phyloP scores from a whole-genome alignment of 768 basidiomycete species.

The Tricholoma matsutake region DNA sequence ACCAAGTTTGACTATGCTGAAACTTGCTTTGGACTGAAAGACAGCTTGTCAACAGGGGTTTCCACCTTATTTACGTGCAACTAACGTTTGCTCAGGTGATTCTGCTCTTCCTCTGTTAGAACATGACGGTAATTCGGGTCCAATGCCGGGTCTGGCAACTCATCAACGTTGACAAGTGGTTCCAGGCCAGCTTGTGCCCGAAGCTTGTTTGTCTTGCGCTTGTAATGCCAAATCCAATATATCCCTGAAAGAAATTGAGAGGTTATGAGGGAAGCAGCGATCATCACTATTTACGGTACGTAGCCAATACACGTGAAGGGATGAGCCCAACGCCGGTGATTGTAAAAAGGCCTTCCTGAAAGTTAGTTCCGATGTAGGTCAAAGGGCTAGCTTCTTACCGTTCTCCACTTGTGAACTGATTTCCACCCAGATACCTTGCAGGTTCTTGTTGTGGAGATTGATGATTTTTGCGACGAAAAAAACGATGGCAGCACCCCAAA shows the following conservation, averaged over 20 bases:
- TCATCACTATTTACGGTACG: constrained; percentile 53
- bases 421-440: constrained; percentile 81
- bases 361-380: neutral
- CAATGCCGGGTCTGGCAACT: constrained; percentile 74
- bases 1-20: constrained; percentile 77
- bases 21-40: constrained; percentile 64
- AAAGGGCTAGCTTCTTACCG: constrained; percentile 37
- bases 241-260: constrained; percentile 46
- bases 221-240: constrained; percentile 70
- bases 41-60: constrained; percentile 1
- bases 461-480: constrained; percentile 68
- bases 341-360: constrained; percentile 62
- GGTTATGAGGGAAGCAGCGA: neutral
- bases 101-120: constrained; percentile 60
- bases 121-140: constrained; percentile 73
- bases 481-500: constrained; percentile 86
- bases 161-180: constrained; percentile 68
- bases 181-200: constrained; percentile 65
- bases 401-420: constrained; percentile 74
- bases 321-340: constrained; percentile 78
- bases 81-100: constrained; percentile 63
- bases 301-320: constrained; percentile 72
- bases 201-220: constrained; percentile 54
- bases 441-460: constrained; percentile 63
- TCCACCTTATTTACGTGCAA: constrained; percentile 6